Evolutionary conservation across 306 rosid species (phyloP), one percentile per base, ranked within the genome.

Genomic region (Trifolium subterraneum): DNA sequence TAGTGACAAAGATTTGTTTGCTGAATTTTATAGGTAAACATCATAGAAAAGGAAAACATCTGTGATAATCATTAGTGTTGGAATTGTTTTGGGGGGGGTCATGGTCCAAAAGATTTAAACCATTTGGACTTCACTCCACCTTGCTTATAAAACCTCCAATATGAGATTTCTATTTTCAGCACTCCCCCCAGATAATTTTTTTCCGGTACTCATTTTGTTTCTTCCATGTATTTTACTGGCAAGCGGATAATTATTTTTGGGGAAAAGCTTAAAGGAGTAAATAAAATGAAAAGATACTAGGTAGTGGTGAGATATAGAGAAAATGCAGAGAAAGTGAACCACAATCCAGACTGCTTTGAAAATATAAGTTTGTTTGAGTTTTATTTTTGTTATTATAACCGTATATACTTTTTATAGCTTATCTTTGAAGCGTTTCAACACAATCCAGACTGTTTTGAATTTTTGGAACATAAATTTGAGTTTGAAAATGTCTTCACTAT

Each of bases 1-100:
- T 51, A 86, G 92, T 3, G 94, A 90, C 84, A 92, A 92, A 75
- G 98, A 92, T 81, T 80, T 92, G 65, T 92, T 84, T 80, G 96
- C 96, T 35, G 98, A 93, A 71, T 93, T 93, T 82, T 93, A 91
- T 67, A 80, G 73, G 85, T 81, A 84, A 45, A 19, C 42, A 10
- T 2, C 61, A 18, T 68, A n/a, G 65, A 61, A 67, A 71, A 72
- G 68, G 60, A 15, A 70, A 31, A 51, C 22, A 60, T 68, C 11
- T 35, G 31, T 38, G 42, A 68, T 80, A 64, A 62, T 68, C 48
- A 29, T 54, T 52, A 10, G 19, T 60, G 42, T 60, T 15, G 11
- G 66, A 33, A 29, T 29, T 27, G 29, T 29, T 29, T n/a, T n/a
- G n/a, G 12, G n/a, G n/a, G 5, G n/a, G 48, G 6, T 7, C 8